Percentiles rank a stretch among this genome's conserved stretches.
Evolutionary conservation across 2,329 filamentous ascomycete species (phyloP).

Genomic region (Penicillium sp.): DNA sequence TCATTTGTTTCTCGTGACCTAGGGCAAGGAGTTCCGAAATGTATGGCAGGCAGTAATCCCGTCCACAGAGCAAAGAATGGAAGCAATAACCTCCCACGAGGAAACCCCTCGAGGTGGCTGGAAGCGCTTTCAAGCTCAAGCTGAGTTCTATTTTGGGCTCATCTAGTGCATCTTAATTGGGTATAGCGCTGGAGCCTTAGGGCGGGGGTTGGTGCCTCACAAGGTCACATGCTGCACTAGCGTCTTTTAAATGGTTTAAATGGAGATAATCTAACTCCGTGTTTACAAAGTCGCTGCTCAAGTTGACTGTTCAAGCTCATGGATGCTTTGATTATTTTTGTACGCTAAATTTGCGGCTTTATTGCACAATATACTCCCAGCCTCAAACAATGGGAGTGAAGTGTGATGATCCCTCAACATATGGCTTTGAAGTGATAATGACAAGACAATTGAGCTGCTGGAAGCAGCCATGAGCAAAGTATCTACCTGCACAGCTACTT

Average conservation of each 20-base stretch:
- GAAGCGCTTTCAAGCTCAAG: conserved; percentile 26
- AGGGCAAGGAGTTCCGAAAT: background rate
- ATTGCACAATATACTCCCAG: too few species aligned
- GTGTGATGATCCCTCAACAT: too few species aligned
- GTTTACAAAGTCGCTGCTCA: background rate
- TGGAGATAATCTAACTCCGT: background rate
- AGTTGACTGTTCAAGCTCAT: too few species aligned
- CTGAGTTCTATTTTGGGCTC: conserved; percentile 37
- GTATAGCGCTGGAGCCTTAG: conserved; percentile 27
- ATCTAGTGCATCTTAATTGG: conserved; percentile 21
- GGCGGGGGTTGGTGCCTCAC: conserved; percentile 28
- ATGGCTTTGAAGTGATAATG: too few species aligned
- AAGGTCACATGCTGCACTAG: conserved; percentile 15
- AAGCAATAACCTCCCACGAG: conserved; percentile 15
- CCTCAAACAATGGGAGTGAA: too few species aligned
- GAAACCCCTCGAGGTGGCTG: conserved; percentile 24
- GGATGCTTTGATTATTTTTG: too few species aligned
- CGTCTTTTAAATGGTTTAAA: too few species aligned
- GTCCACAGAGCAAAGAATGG: background rate
- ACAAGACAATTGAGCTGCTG: too few species aligned
- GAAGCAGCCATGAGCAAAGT: too few species aligned
- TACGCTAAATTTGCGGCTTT: too few species aligned
- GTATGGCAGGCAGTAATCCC: background rate
- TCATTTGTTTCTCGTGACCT: background rate
- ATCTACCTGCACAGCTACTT: too few species aligned